Base-by-base conservation (phyloP, 257 asterid species). In the Nicotiana benthamiana region DNA sequence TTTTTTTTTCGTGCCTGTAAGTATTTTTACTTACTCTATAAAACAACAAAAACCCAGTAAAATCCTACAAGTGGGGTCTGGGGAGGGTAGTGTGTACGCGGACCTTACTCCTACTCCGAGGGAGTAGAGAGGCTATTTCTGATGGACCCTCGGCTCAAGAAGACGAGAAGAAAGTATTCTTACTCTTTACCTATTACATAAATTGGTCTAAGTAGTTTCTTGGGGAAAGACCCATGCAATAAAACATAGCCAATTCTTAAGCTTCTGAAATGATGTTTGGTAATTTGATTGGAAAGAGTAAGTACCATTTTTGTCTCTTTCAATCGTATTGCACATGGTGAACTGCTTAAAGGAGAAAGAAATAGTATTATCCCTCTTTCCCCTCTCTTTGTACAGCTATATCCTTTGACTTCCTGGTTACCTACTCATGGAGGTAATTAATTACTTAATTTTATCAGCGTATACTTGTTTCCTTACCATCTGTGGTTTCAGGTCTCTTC, bases 401-500 rank as follows among this genome's bases (percentile, higher is more conserved):
- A 56, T 74, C 74, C 76, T 9, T 52, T 53, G 43, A 4, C 79
- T 48, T 74, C 61, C 61, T 74, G 9, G 28, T 17, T 46, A 34
- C 20, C 17, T 48, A 70, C 60, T 74, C 32, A 36, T 13, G 24
- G 67, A 17, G 53, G 28, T 82, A 26, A 51, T 67, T 34, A n/a
- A 46, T 83, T 59, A 26, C 66, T 67, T 34, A n/a, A 46, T 83
- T 59, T 75, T 28, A 40, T 74, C 28, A 8, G 54, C 70, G 4
- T 24, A 54, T 10, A 76, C 77, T 24, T 20, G 70, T 59, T 81
- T 64, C 61, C 26, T 72, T 65, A 60, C 82, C n/a, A 61, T 81
- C 82, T 77, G 85, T 36, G 61, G 75, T 87, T 89, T 72, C 96
- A 95, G 99, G 90, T 84, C 84, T 85, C 92, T 64, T 82, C 90